These are phyloP conservation scores for Paramecium tetraurelia DNA, from an alignment of 73 alveolate genomes.

Conservation along the genomic window DNA sequence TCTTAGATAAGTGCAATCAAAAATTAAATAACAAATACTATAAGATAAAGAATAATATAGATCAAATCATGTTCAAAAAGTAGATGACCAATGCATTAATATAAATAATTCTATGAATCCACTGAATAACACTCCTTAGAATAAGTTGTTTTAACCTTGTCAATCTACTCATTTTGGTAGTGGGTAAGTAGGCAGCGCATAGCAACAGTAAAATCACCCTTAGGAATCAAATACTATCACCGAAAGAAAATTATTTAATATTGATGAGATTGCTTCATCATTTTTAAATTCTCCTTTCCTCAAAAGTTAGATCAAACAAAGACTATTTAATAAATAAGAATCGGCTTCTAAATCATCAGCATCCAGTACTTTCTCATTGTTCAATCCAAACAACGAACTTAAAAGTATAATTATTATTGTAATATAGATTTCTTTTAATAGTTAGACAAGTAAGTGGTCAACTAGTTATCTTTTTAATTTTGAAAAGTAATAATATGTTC, in stretches of 20 bases:
- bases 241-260: not conserved
- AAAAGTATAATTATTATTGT: not conserved
- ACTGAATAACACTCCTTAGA: not conserved
- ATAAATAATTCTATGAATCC: not conserved
- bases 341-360: not conserved
- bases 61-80: not conserved
- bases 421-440: constrained; percentile 30
- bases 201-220: not conserved
- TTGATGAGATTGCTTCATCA: constrained; percentile 22
- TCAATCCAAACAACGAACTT: constrained; percentile 21
- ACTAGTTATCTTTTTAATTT: constrained; percentile 23
- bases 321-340: not conserved
- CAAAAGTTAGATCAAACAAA: not conserved
- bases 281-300: constrained; percentile 15
- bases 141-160: constrained; percentile 28
- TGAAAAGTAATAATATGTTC: constrained; percentile 2
- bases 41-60: constrained; percentile 4
- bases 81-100: not conserved
- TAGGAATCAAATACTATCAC: not conserved
- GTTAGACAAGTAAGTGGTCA: not conserved
- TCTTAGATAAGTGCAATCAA: constrained; percentile 25
- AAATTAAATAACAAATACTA: not conserved
- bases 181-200: not conserved
- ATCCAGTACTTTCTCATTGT: constrained; percentile 34
- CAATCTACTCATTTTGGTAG: constrained; percentile 37